Conservation (phyloP, 345 rosid genomes). For the Gossypium australe region DNA sequence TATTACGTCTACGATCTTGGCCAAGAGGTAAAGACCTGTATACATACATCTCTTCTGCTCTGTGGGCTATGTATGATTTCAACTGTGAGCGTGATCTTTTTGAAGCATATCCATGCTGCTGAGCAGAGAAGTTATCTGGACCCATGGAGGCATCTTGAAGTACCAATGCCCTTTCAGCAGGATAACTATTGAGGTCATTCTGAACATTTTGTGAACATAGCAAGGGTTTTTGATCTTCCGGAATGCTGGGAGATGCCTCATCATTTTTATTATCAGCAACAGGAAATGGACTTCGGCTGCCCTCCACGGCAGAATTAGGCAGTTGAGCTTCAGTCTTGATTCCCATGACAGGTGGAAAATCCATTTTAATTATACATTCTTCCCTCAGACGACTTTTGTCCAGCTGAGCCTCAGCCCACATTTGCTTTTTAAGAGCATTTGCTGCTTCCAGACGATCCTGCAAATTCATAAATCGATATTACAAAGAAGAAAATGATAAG, state of each 20-base stretch:
- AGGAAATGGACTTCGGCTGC: constrained; percentile 45
- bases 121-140: constrained; percentile 48
- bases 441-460: constrained; percentile 99
- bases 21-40: constrained; percentile 98
- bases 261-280: constrained; percentile 26
- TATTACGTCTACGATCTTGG: constrained; percentile 92
- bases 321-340: constrained; percentile 48
- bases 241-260: constrained; percentile 50
- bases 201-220: constrained; percentile 38
- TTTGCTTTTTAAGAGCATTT: constrained; percentile 92
- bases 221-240: constrained; percentile 48
- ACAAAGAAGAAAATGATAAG: constrained; percentile 20
- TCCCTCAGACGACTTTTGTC: constrained; percentile 85
- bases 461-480: constrained; percentile 17
- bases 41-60: constrained; percentile 87
- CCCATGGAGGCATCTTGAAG: constrained; percentile 44
- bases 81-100: constrained; percentile 82
- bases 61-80: constrained; percentile 83
- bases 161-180: constrained; percentile 37
- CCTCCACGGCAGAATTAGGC: constrained; percentile 28
- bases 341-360: constrained; percentile 40
- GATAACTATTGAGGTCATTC: constrained; percentile 35
- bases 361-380: constrained; percentile 49
- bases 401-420: constrained; percentile 96
- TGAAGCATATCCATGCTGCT: constrained; percentile 67